Evolutionary conservation across 2,329 filamentous ascomycete species (phyloP).

Genomic region (Zymoseptoria brevis): DNA sequence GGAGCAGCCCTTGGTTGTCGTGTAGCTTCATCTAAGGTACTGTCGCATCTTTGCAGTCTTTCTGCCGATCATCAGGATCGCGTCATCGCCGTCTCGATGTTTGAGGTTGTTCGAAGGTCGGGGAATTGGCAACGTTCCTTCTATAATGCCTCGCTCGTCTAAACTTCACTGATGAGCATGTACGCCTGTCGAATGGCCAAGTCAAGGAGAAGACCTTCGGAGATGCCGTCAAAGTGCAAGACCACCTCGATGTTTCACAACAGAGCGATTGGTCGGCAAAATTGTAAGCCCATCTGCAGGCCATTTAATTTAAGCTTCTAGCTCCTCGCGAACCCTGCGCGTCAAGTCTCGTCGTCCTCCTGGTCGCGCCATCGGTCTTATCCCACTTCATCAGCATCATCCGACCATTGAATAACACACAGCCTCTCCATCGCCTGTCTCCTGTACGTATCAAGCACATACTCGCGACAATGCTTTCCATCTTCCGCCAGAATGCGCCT

Average conservation of each 20-base stretch:
- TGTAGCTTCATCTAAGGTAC: not conserved
- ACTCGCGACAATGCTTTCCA: constrained; percentile 38
- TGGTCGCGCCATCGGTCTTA: not conserved
- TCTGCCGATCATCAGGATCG: no score
- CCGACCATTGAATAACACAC: not conserved
- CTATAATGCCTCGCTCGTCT: no score
- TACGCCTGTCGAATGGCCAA: not conserved
- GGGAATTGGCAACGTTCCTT: no score
- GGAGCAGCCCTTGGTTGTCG: not conserved
- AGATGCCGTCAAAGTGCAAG: not conserved
- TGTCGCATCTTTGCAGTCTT: no score
- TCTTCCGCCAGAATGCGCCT: constrained; percentile 41
- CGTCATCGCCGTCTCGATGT: no score
- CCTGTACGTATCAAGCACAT: constrained; percentile 2
- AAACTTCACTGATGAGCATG: no score
- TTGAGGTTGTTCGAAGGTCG: no score
- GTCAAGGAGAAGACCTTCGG: not conserved
- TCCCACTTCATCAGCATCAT: not conserved
- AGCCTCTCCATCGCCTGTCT: not conserved
- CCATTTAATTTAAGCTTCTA: not conserved
- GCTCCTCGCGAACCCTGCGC: not conserved
- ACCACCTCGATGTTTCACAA: not conserved
- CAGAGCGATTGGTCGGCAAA: not conserved
- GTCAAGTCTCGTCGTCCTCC: not conserved
- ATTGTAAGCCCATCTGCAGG: not conserved